These are phyloP conservation scores for Phytophthora colocasiae DNA, from an alignment of 352 stramenopile genomes.

Conservation along the genomic window DNA sequence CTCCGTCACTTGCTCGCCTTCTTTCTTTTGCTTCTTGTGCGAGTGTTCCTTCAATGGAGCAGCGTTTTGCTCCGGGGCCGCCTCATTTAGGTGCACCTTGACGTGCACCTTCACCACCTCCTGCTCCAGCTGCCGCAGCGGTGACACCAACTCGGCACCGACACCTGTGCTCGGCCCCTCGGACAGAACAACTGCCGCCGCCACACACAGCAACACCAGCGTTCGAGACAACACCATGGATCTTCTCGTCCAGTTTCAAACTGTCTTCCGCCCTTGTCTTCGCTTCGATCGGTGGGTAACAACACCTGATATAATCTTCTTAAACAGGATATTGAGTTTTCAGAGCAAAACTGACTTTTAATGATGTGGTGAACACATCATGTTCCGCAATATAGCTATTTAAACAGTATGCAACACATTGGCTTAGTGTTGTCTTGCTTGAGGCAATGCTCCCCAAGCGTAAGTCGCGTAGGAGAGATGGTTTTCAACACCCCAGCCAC, in stretches of 20 bases:
- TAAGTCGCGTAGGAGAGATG: slow-evolving; percentile 55
- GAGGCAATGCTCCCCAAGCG: slow-evolving; percentile 34
- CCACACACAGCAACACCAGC: slow-evolving; percentile 47
- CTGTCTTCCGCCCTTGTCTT: neutral
- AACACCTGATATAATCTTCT: slow-evolving; percentile 19
- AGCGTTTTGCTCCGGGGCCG: slow-evolving; percentile 9
- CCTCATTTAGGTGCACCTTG: slow-evolving; percentile 28
- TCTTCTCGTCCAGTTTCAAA: slow-evolving; percentile 13
- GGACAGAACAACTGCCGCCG: slow-evolving; percentile 36
- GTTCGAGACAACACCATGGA: slow-evolving; percentile 47
- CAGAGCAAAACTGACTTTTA: neutral
- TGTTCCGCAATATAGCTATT: neutral
- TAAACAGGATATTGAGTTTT: neutral
- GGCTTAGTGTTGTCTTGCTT: neutral
- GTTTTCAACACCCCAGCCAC: slow-evolving; percentile 40
- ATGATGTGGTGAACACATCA: neutral
- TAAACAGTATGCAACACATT: neutral
- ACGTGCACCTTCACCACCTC: slow-evolving; percentile 38
- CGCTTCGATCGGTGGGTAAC: slow-evolving; percentile 12
- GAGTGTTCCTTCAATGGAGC: slow-evolving; percentile 12
- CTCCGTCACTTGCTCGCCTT: slow-evolving; percentile 6
- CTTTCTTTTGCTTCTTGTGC: slow-evolving; percentile 37
- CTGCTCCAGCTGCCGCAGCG: slow-evolving; percentile 29
- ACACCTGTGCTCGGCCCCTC: slow-evolving; percentile 20
- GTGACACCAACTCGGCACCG: slow-evolving; percentile 19